These are phyloP conservation scores for Penicillium sp. DNA, from an alignment of 2,329 filamentous ascomycete genomes.

Conservation along the genomic window DNA sequence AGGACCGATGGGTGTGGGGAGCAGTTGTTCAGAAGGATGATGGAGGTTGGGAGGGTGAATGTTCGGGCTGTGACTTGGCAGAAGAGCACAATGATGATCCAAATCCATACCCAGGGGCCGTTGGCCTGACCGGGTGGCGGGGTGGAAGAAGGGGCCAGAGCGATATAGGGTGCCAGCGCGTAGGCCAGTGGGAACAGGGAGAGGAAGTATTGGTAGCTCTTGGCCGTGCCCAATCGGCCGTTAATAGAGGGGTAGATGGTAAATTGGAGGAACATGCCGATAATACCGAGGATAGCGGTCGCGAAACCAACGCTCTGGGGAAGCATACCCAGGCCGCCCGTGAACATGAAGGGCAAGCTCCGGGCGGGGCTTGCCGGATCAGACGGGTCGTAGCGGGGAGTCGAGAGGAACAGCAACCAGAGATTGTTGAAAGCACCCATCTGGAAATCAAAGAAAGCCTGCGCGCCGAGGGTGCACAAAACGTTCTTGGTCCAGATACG, in stretches of 20 bases:
- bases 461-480: slow-evolving; percentile 59
- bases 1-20: slow-evolving; percentile 61
- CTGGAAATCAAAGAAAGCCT: slow-evolving; percentile 72
- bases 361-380: slow-evolving; percentile 45
- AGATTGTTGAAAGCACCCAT: slow-evolving; percentile 72
- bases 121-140: slow-evolving; percentile 41
- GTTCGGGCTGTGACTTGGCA: slow-evolving; percentile 73
- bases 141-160: slow-evolving; percentile 62
- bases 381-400: slow-evolving; percentile 56
- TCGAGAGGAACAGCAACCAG: slow-evolving; percentile 77
- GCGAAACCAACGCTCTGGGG: slow-evolving; percentile 70
- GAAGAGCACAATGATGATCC: slow-evolving; percentile 64
- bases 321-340: slow-evolving; percentile 71
- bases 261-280: slow-evolving; percentile 72
- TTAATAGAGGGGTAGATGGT: slow-evolving; percentile 71
- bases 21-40: slow-evolving; percentile 62
- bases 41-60: slow-evolving; percentile 62
- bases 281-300: slow-evolving; percentile 71
- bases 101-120: slow-evolving; percentile 60
- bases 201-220: slow-evolving; percentile 67
- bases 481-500: slow-evolving; percentile 59
- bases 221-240: slow-evolving; percentile 65
- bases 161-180: slow-evolving; percentile 69
- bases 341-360: slow-evolving; percentile 59
- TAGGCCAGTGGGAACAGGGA: slow-evolving; percentile 72